These are phyloP conservation scores for Fusarium annulatum DNA, from an alignment of 2,329 filamentous ascomycete genomes.

Conservation along the genomic window DNA sequence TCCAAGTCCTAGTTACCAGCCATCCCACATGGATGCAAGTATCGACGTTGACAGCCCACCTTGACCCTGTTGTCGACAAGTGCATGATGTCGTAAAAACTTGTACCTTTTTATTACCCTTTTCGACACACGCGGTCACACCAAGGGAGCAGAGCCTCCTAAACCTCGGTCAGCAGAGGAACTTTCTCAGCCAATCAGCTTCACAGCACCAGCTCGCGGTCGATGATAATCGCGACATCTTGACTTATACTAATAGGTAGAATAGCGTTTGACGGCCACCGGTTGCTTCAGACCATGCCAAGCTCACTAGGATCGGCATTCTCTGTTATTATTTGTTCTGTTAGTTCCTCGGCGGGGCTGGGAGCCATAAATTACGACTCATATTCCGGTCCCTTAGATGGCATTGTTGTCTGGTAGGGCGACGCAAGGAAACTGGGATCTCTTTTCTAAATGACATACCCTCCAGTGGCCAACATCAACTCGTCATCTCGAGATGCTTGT, in stretches of 20 bases:
- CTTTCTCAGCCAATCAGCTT: conserved; percentile 48
- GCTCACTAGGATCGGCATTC: neutral
- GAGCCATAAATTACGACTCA: neutral
- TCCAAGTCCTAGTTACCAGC: neutral
- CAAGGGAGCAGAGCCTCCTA: conserved; percentile 15
- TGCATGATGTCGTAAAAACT: neutral
- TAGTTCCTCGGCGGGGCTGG: conserved; percentile 9
- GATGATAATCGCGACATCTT: conserved; percentile 1
- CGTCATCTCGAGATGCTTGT: neutral
- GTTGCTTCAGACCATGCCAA: neutral
- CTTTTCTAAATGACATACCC: neutral
- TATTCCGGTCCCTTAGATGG: neutral
- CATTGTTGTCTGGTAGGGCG: neutral
- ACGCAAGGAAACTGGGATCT: neutral
- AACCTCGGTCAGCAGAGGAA: conserved; percentile 30
- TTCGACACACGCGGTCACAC: neutral
- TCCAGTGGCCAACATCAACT: neutral
- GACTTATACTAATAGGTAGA: neutral
- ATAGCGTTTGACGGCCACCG: neutral
- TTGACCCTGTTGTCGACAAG: neutral
- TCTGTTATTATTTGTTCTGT: conserved; percentile 19
- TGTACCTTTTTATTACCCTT: conserved; percentile 6
- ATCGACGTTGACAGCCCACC: neutral
- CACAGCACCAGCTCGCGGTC: neutral
- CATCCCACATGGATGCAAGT: neutral